Evolutionary conservation across 352 stramenopile species (phyloP).

Genomic region (Phytophthora colocasiae): DNA sequence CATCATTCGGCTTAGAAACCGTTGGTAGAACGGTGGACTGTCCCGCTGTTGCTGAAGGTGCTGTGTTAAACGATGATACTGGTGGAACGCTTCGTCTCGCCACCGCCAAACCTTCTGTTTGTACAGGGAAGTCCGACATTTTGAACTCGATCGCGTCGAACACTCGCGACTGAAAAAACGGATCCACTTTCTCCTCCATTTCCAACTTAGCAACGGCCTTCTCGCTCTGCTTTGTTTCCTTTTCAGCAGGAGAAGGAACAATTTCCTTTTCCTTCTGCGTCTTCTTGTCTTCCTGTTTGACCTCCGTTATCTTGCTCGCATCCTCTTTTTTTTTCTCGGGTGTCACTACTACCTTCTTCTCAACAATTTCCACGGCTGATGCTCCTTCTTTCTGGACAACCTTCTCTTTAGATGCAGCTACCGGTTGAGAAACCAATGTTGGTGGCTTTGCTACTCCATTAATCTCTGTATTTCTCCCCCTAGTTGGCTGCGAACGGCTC

Average conservation of each 20-base stretch:
- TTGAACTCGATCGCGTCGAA: conserved; percentile 54
- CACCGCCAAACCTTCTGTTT: conserved; percentile 44
- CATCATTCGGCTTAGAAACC: conserved; percentile 8
- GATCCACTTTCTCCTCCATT: conserved; percentile 13
- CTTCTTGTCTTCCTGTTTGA: neutral
- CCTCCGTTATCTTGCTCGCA: neutral
- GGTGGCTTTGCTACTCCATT: conserved; percentile 1
- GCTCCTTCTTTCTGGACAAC: conserved; percentile 2
- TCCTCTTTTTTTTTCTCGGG: conserved; percentile 1
- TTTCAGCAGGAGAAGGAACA: neutral
- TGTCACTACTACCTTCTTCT: neutral
- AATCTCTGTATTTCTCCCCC: neutral
- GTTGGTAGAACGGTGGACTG: conserved; percentile 1
- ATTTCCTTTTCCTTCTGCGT: neutral
- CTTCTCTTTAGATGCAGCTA: conserved; percentile 1
- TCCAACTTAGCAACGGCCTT: neutral
- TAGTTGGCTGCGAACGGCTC: neutral
- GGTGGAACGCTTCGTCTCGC: conserved; percentile 45
- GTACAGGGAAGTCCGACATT: conserved; percentile 50
- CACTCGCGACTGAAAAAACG: conserved; percentile 44
- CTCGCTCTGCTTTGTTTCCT: neutral
- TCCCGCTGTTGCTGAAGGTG: conserved; percentile 9
- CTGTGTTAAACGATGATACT: conserved; percentile 10
- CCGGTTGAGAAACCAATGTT: neutral
- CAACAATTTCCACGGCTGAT: neutral